These are phyloP conservation scores for Pseudogymnoascus sp. DNA, from an alignment of 2,329 filamentous ascomycete genomes.

Conservation along the genomic window DNA sequence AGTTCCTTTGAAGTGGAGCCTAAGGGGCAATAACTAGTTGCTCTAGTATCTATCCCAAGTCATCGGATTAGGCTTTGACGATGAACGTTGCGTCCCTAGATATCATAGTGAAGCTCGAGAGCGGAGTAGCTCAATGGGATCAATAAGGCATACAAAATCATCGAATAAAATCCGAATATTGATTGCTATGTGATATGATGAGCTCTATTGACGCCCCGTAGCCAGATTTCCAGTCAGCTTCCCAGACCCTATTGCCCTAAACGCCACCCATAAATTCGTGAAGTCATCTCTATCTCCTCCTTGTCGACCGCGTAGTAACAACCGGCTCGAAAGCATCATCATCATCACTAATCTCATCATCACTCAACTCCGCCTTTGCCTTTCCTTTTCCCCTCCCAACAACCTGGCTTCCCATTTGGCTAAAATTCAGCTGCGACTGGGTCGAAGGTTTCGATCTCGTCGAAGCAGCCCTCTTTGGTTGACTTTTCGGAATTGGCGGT, in stretches of 20 bases:
- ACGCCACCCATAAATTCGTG: not conserved
- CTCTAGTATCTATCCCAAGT: not conserved
- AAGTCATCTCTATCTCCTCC: not conserved
- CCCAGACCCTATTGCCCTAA: not conserved
- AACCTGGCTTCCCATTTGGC: constrained; percentile 26
- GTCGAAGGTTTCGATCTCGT: constrained; percentile 26
- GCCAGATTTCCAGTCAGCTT: not conserved
- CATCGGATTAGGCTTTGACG: not conserved
- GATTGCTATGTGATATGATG: not conserved
- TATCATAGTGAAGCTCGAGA: not conserved
- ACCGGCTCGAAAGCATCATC: constrained; percentile 49
- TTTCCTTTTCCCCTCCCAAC: constrained; percentile 30
- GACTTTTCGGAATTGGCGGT: constrained; percentile 31
- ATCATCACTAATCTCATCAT: constrained; percentile 54
- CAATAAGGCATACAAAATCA: not conserved
- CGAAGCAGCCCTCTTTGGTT: constrained; percentile 23
- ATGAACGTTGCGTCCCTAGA: not conserved
- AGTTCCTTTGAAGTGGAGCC: not conserved
- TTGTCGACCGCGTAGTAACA: not conserved
- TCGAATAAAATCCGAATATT: not conserved
- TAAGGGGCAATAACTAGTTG: not conserved
- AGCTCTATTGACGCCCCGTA: not conserved
- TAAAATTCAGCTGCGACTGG: constrained; percentile 46
- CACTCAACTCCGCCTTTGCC: constrained; percentile 50
- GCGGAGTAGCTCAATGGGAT: not conserved